Percentiles rank a stretch among this genome's conserved stretches.
These are phyloP conservation scores for Penicillium sp. DNA, from an alignment of 2,329 filamentous ascomycete genomes.

Conservation along the genomic window DNA sequence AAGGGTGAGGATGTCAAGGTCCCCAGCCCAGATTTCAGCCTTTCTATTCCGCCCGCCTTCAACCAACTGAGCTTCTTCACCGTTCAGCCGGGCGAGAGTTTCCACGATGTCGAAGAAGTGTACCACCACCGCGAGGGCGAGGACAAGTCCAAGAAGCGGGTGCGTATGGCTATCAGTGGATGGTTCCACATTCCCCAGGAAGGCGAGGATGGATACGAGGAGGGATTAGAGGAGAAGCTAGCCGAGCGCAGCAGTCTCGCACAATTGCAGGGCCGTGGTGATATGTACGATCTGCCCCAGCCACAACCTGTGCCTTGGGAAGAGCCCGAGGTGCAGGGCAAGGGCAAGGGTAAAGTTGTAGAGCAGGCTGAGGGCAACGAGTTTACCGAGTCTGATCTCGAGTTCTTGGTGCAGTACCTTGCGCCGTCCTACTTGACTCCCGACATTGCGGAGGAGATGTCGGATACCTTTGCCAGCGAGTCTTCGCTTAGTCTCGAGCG, in stretches of 20 bases:
- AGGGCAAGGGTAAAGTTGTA: conserved; percentile 35
- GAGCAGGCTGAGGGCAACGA: conserved; percentile 51
- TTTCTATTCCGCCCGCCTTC: conserved; percentile 88
- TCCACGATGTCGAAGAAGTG: conserved; percentile 98
- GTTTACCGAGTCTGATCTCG: conserved; percentile 73
- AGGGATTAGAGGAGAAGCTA: conserved; percentile 81
- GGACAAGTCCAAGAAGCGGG: conserved; percentile 56
- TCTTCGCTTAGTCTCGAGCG: conserved; percentile 77
- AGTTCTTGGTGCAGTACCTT: conserved; percentile 87
- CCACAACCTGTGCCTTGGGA: conserved; percentile 48
- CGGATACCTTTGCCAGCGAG: conserved; percentile 72
- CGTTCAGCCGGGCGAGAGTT: conserved; percentile 96
- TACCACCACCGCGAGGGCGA: conserved; percentile 63
- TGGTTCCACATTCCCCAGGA: conserved; percentile 98
- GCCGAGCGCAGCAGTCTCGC: conserved; percentile 85
- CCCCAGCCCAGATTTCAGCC: conserved; percentile 69
- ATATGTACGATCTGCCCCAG: conserved; percentile 79
- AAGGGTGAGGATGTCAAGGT: conserved; percentile 72
- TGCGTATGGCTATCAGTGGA: conserved; percentile 96
- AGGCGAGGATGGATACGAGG: conserved; percentile 85
- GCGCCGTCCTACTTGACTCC: conserved; percentile 86
- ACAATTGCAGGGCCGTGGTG: conserved; percentile 86
- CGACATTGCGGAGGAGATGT: conserved; percentile 78
- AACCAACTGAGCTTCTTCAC: conserved; percentile 98
- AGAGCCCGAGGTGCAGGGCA: conserved; percentile 36